Base-by-base conservation (phyloP, 1,284 basidiomycete species). In the Schizophyllum amplum region DNA sequence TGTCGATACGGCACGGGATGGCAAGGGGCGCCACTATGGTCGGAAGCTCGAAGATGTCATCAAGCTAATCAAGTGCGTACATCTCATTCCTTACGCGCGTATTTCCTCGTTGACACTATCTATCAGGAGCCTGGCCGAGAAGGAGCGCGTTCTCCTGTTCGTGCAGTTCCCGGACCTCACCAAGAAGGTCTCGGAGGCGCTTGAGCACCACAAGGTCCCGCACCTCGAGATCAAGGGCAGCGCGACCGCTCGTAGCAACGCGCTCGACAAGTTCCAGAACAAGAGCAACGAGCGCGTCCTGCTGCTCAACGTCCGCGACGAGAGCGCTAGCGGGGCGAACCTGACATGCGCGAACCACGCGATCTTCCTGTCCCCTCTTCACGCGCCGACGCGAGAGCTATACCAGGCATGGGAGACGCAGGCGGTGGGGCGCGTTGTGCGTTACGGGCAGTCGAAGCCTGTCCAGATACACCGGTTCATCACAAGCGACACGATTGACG, bases 81-180 rank as follows among this genome's bases (percentile, higher is more conserved):
- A 52, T 21, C 56, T 55, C 48, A 13, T 21, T 7, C 33, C 7
- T 42, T 42, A n/a, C n/a, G n/a, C 7, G 2, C 15, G 20, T 24
- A 15, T n/a, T 42, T 1, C 21, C 52, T 61, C 51, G 60, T 58
- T 59, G 23, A 64, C 51, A n/a, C 20, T 55, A 47, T 60, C 55
- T 58, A 55, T 46, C 63, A 92, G 88, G 66, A 79, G 82, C 55
- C 69, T 95, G 23, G 84, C 89, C 1, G 79, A 82, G 62, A 75
- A 85, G 15, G 92, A 97, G 63, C 86, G 92, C 2, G 81, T 95
- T 13, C 80, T 98, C 47, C 83, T 98, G 55, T 98, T 98, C 70
- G 89, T 96, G 13, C 94, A 98, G 66, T 98, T 96, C 78, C 87
- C 86, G 7, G 95, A 97, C 69, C 79, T 98, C 60, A 91, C 90